These are phyloP conservation scores for Saccharomycopsis crataegensis DNA, from an alignment of 1,139 yeast genomes.

Conservation along the genomic window DNA sequence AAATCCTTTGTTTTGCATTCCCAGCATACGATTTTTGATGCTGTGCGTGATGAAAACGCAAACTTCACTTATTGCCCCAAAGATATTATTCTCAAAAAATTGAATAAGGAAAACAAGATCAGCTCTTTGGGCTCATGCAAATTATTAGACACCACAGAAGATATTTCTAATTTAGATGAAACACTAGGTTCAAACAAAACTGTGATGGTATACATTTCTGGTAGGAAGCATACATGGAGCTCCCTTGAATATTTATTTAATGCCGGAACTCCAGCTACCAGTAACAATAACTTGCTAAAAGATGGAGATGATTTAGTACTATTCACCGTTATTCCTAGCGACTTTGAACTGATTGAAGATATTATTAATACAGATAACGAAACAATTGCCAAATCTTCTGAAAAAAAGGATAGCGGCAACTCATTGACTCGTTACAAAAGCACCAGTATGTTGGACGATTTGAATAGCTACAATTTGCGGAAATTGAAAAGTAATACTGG, in stretches of 20 bases:
- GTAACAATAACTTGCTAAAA: slow-evolving; percentile 32
- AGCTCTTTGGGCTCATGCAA: slow-evolving; percentile 1
- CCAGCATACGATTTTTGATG: slow-evolving; percentile 13
- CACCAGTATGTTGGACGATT: slow-evolving; percentile 19
- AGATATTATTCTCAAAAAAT: not conserved
- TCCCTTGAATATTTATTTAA: slow-evolving; percentile 58
- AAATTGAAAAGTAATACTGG: not conserved
- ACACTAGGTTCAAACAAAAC: slow-evolving; percentile 29
- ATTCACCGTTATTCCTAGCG: slow-evolving; percentile 33
- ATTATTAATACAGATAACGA: not conserved
- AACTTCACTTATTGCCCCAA: slow-evolving; percentile 7
- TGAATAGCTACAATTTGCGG: slow-evolving; percentile 6
- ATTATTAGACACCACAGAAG: not conserved
- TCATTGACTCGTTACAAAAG: slow-evolving; percentile 14
- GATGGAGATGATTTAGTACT: slow-evolving; percentile 63
- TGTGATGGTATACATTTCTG: slow-evolving; percentile 54
- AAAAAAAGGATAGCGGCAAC: not conserved
- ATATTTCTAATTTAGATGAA: slow-evolving; percentile 1
- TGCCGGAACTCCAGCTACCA: not conserved
- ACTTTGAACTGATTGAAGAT: slow-evolving; percentile 7
- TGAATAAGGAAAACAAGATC: not conserved
- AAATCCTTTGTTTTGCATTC: slow-evolving; percentile 15
- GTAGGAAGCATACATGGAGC: slow-evolving; percentile 62
- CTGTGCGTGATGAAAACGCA: not conserved
- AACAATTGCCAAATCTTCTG: not conserved